Evolutionary conservation across 805 yeast species (phyloP), one percentile per base, ranked within the genome.

Genomic region (Schwanniomyces vanrijiae): DNA sequence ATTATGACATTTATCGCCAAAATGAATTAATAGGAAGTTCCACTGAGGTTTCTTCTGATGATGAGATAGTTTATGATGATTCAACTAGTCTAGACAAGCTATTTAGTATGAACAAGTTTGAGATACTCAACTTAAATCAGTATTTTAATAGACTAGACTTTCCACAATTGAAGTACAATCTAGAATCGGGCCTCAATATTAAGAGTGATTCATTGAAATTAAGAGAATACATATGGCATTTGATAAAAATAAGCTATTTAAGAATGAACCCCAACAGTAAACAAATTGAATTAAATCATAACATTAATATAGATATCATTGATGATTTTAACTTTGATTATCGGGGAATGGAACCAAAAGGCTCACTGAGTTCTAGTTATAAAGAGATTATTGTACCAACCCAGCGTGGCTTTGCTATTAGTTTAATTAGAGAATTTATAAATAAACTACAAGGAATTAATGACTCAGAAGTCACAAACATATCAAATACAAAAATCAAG

Each of bases 181-280:
- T 45, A 5, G 46, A 47, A 16, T 29, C 43, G 19, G 42, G 40
- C 0, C 13, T 41, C 34, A 20, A 44, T 16, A 18, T 43, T 16
- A 50, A 51, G 34, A 48, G 53, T 20, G 70, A 68, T 45, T 55
- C 71, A 2, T 49, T 43, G 26, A 62, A 62, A 48, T 49, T 69
- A 21, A 56, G 74, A 37, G 56, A 55, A 10, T 42, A 50, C n/a
- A 49, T 66, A 14, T 71, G 74, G 73, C 52, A 55, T 22, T 48
- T 66, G 28, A 61, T 70, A 13, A 62, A 60, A 44, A 40, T 51
- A 13, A 61, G 65, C 22, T 60, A 62, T 44, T 9, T 43, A 13
- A 42, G 20, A 16, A 42, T 16, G 20, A 42, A 49, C 35, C 59
- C 55, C 3, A 40, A 42, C 14, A 37, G 37, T 35, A 34, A 49